phyloP scores from a whole-genome alignment of 169 alveolate genomes.

The Plasmodium gaboni region DNA sequence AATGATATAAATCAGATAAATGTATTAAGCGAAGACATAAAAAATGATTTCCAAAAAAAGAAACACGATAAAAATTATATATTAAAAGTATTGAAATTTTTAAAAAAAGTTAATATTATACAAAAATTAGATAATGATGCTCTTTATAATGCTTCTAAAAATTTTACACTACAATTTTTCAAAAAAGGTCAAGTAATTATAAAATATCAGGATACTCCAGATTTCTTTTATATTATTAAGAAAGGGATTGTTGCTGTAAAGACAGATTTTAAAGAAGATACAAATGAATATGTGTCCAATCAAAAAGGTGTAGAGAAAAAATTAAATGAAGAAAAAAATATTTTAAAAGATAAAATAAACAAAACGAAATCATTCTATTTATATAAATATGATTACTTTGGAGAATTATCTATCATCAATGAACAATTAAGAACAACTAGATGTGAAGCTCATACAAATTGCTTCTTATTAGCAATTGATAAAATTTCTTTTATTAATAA shows the following conservation, averaged over 20 bases:
- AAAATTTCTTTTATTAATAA: conserved; percentile 30
- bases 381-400: conserved; percentile 72
- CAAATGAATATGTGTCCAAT: not conserved
- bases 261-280: conserved; percentile 19
- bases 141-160: conserved; percentile 38
- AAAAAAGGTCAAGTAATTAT: conserved; percentile 61
- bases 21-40: conserved; percentile 13
- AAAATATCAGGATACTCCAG: conserved; percentile 49
- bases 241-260: conserved; percentile 70
- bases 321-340: not conserved
- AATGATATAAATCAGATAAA: conserved; percentile 24
- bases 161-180: conserved; percentile 52
- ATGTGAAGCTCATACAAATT: conserved; percentile 75
- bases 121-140: conserved; percentile 57
- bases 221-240: conserved; percentile 57
- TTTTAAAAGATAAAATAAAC: not conserved
- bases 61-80: conserved; percentile 39
- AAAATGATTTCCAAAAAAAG: conserved; percentile 9
- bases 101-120: conserved; percentile 58
- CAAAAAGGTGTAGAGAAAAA: not conserved
- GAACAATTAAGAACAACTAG: conserved; percentile 71
- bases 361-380: conserved; percentile 18
- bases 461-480: conserved; percentile 73
- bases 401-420: conserved; percentile 72
- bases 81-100: conserved; percentile 26